Percentiles rank a stretch among this genome's conserved stretches.
Conservation (phyloP, 257 asterid genomes). For the Ballota nigra region DNA sequence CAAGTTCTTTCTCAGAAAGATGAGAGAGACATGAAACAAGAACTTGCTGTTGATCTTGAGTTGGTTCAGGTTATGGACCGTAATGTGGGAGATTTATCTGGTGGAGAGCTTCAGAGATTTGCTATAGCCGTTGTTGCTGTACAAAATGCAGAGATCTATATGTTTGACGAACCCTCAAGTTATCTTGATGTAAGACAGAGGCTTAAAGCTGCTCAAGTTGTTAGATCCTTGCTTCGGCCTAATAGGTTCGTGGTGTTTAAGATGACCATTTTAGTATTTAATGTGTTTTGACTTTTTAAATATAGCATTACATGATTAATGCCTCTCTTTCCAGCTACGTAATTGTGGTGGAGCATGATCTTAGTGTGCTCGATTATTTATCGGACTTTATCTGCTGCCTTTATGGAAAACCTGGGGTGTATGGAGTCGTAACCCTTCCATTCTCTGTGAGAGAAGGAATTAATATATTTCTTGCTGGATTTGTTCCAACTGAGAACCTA, state of each 20-base stretch:
- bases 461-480: slow-evolving; percentile 89
- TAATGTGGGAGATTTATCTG: slow-evolving; percentile 94
- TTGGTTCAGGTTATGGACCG: slow-evolving; percentile 93
- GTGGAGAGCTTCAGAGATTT: slow-evolving; percentile 99
- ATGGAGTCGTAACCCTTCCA: slow-evolving; percentile 97
- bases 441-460: slow-evolving; percentile 98
- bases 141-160: slow-evolving; percentile 94
- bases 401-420: slow-evolving; percentile 94
- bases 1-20: slow-evolving; percentile 96
- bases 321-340: slow-evolving; percentile 63
- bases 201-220: slow-evolving; percentile 96
- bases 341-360: slow-evolving; percentile 97
- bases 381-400: slow-evolving; percentile 98
- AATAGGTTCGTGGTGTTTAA: slow-evolving; percentile 49
- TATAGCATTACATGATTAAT: background rate
- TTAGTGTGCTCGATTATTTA: slow-evolving; percentile 89
- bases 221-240: slow-evolving; percentile 94
- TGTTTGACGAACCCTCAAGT: slow-evolving; percentile 99
- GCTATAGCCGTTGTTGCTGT: slow-evolving; percentile 95
- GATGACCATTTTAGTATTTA: background rate
- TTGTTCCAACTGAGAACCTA: slow-evolving; percentile 94
- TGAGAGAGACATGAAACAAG: slow-evolving; percentile 76
- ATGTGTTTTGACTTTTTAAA: background rate
- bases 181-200: slow-evolving; percentile 98
- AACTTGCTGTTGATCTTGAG: slow-evolving; percentile 82